Base-by-base conservation (phyloP, 2,329 filamentous ascomycete genomes). In the Penicillium olsonii region DNA sequence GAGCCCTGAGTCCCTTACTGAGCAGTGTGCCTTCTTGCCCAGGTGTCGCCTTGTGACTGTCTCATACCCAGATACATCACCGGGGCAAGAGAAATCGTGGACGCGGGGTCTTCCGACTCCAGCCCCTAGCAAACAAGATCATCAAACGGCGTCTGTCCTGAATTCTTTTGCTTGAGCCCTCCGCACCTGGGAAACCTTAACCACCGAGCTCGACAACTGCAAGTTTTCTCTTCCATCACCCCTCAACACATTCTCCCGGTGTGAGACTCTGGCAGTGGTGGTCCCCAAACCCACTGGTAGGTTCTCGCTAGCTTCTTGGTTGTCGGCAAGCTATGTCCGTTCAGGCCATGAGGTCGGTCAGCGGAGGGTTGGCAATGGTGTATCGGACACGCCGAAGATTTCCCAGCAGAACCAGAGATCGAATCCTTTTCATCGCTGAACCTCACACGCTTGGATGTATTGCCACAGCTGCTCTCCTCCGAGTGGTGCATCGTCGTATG, bases 61-160 rank as follows among this genome's bases (percentile, higher is more conserved):
- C n/a, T n/a, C n/a, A n/a, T n/a, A n/a, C n/a, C n/a, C n/a, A n/a
- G n/a, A n/a, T n/a, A n/a, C n/a, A n/a, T n/a, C n/a, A n/a, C n/a
- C n/a, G n/a, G n/a, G n/a, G n/a, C n/a, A n/a, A n/a, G n/a, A n/a
- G n/a, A n/a, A n/a, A n/a, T n/a, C n/a, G n/a, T n/a, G n/a, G n/a
- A n/a, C n/a, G n/a, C n/a, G n/a, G n/a, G n/a, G n/a, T n/a, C n/a
- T n/a, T n/a, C n/a, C n/a, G n/a, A n/a, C n/a, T n/a, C n/a, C n/a
- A n/a, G n/a, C n/a, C n/a, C n/a, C n/a, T n/a, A n/a, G n/a, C n/a
- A n/a, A n/a, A n/a, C n/a, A 69, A 65, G 5, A 63, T 74, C 8
- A 72, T 79, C 41, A 80, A 79, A 44, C 54, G 58, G 1, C 63
- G 62, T 7, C 73, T 77, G 33, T 48, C 45, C 0, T 44, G 1